Evolutionary conservation across 225 moss, liverwort and hornwort species (phyloP), one percentile per base, ranked within the genome.

Genomic region (Asterella californica): DNA sequence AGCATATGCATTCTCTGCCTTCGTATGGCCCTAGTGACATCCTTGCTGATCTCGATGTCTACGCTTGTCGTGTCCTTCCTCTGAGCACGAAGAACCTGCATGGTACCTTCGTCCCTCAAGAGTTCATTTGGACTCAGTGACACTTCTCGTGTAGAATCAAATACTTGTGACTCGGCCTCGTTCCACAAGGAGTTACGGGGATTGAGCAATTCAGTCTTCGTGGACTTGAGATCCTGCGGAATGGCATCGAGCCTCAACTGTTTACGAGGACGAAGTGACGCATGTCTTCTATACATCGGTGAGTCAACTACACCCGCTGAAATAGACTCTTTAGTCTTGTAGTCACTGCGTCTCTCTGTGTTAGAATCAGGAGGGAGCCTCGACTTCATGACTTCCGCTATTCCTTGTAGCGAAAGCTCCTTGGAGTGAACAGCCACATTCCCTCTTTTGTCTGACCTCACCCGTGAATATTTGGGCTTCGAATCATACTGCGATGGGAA

Each of bases 1-100:
- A 88, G 69, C 70, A 83, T 27, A 57, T 69, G 71, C 83, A 84
- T 88, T 46, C 83, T 83, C 74, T 83, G 80, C 63, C 72, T 70
- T 55, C 76, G 80, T 47, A 78, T 18, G 8, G 36, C 65, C 47
- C 77, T 2, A 21, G 74, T 69, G 27, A 34, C 21, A 54, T 77
- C 42, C 52, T 79, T 72, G 37, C 19, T 77, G n/a, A 36, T 63
- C 50, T 80, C 67, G 19, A 37, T 46, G 17, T 64, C 76, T 6
- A 27, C 50, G 36, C 17, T 24, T 5, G 36, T 17, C 21, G 24
- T 36, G 30, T 34, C 61, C 34, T 38, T 61, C 9, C 19, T n/a
- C 12, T 11, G 42, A 38, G 24, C 24, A 27, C 24, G 61, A 47
- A 64, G 10, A 25, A 22, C 0, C 30, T 79, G 4, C 52, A 69